Evolutionary conservation across 1,284 basidiomycete genomes (phyloP), one percentile per base, ranked within the genome.

Genomic region (Apiotrichum brassicae): DNA sequence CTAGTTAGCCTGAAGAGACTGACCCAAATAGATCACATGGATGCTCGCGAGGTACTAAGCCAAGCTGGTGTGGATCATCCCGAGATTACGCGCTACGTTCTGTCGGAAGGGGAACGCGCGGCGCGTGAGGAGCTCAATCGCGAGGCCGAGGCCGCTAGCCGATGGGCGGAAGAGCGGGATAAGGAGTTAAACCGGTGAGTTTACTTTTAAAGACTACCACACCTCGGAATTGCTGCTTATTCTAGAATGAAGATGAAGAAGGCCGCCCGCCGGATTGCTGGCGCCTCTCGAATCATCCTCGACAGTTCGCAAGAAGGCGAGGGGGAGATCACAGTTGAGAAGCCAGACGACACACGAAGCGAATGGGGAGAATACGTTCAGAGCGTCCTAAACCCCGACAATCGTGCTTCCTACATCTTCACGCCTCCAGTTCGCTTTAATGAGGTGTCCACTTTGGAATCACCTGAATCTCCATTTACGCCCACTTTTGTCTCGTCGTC

Each of bases 21-120:
- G 23, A 54, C 45, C 16, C 11, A 8, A 8, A 25, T 25, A 36
- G 38, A 73, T 51, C 71, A 73, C 46, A 64, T 71, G 66, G 71
- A 73, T 50, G 71, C 71, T 0, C 63, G 63, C 32, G 69, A 70
- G 38, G 61, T 38, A 19, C 47, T 46, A 8, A 18, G 4, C 20
- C 32, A 18, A 13, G 33, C 26, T 14, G 35, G 24, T 6, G 26
- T 32, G 16, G 43, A 37, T 23, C 35, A 44, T 16, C 43, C 43
- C 32, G 43, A 24, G 13, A 32, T 42, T 28, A 4, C 25, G 5
- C 40, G 9, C 5, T 2, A 30, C 1, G 40, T 42, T 16, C 19
- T 42, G 16, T 42, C 40, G 4, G 26, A 42, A 6, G 20, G 35
- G 20, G 36, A 45, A 32, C 42, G 7, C 3, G 47, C 26, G 18